A percentile compares a stretch with the other conserved stretches of the same genome.
Conservation (phyloP, 1,284 basidiomycete species). For the Malassezia caprae region DNA sequence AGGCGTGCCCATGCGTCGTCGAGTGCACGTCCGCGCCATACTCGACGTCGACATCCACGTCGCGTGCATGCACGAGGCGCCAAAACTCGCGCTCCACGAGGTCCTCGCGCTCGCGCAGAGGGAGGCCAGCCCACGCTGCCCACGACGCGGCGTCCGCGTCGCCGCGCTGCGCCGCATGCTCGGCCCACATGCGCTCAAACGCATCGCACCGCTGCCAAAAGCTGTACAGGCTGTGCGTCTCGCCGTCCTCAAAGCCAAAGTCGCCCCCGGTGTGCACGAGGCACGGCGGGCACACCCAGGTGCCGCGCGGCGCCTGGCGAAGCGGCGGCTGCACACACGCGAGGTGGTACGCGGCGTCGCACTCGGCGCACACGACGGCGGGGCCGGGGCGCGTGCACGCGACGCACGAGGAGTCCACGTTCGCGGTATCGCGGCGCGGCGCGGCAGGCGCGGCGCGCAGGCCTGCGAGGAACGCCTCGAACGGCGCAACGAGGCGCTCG, state of each 20-base stretch:
- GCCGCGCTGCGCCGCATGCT: conserved; percentile 48
- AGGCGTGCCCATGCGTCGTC: conserved; percentile 90
- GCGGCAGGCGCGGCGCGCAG: background rate
- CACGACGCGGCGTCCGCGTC: background rate
- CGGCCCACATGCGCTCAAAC: conserved; percentile 62
- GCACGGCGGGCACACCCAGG: conserved; percentile 94
- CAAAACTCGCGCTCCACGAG: conserved; percentile 95
- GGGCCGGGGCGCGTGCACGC: conserved; percentile 74
- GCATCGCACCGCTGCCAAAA: conserved; percentile 83
- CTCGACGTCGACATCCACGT: conserved; percentile 92
- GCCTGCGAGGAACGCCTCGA: conserved; percentile 66
- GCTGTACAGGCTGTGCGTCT: conserved; percentile 81
- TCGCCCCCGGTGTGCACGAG: conserved; percentile 88
- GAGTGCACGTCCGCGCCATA: conserved; percentile 98
- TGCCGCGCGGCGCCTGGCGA: conserved; percentile 69
- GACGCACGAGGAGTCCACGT: background rate
- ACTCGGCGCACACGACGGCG: conserved; percentile 93
- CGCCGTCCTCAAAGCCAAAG: conserved; percentile 96
- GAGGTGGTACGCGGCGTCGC: conserved; percentile 89
- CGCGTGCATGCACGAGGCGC: conserved; percentile 77
- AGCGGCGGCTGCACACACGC: conserved; percentile 90
- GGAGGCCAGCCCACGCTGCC: conserved; percentile 49
- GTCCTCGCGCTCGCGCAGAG: conserved; percentile 61
- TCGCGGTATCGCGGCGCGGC: background rate
- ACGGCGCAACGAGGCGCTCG: conserved; percentile 78